phyloP scores from a whole-genome alignment of 2,329 filamentous ascomycete species.

The Colletotrichum sp. region DNA sequence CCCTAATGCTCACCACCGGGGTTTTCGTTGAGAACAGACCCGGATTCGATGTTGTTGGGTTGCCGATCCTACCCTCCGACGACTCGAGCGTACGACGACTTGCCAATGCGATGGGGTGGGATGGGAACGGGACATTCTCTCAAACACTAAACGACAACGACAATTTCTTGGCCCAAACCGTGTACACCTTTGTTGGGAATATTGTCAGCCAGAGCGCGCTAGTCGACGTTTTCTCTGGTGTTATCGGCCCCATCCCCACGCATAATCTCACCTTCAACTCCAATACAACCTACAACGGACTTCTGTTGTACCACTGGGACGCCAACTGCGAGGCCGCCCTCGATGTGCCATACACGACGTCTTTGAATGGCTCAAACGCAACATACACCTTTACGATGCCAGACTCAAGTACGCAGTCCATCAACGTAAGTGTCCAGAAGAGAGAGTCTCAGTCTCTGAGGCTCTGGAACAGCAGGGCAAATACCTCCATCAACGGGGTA shows the following conservation, averaged over 20 bases:
- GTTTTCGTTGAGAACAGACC: background rate
- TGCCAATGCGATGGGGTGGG: slow-evolving; percentile 2
- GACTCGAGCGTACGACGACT: background rate
- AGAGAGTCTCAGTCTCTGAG: background rate
- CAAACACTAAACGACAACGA: background rate
- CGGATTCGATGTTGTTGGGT: background rate
- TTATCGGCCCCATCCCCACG: background rate
- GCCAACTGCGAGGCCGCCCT: background rate
- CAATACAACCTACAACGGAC: background rate
- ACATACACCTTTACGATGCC: background rate
- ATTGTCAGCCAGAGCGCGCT: slow-evolving; percentile 7
- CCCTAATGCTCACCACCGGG: background rate
- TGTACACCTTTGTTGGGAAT: background rate
- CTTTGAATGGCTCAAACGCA: background rate
- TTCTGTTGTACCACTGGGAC: background rate
- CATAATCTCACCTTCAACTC: slow-evolving; percentile 2
- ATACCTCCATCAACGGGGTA: background rate
- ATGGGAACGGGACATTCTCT: background rate
- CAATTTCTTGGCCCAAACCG: background rate
- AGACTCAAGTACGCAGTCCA: background rate
- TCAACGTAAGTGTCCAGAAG: background rate
- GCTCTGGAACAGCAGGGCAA: background rate
- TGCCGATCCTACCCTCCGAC: background rate
- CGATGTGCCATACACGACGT: background rate
- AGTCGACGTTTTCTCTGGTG: background rate